Percentiles rank a stretch among this genome's conserved stretches.
phyloP scores from a whole-genome alignment of 2,329 filamentous ascomycete genomes.

The Fusarium sp. region DNA sequence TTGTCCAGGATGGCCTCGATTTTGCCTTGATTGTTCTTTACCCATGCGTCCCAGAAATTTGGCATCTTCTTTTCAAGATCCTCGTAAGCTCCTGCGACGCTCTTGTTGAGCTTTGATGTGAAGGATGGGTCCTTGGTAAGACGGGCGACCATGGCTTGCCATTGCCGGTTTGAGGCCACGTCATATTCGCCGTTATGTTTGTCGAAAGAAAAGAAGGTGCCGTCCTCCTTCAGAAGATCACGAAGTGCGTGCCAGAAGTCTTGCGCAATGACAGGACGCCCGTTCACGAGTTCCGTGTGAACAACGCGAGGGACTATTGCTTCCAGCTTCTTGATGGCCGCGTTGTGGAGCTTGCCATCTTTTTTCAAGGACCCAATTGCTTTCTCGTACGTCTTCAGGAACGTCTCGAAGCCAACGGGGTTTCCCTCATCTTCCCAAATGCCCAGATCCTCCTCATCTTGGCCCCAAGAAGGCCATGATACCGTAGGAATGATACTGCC shows the following conservation, averaged over 20 bases:
- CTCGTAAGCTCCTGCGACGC: constrained; percentile 46
- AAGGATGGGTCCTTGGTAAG: constrained; percentile 56
- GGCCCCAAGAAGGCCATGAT: constrained; percentile 46
- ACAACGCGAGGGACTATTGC: constrained; percentile 70
- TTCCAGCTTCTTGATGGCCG: constrained; percentile 61
- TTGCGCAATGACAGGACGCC: constrained; percentile 68
- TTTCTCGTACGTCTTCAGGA: constrained; percentile 49
- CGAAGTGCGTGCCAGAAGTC: constrained; percentile 78
- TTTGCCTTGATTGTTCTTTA: constrained; percentile 64
- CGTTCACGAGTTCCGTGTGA: constrained; percentile 68
- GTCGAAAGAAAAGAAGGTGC: constrained; percentile 64
- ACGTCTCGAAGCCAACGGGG: constrained; percentile 39
- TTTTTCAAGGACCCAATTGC: constrained; percentile 52
- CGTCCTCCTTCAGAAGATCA: constrained; percentile 67
- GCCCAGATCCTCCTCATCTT: constrained; percentile 35
- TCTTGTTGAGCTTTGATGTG: constrained; percentile 47
- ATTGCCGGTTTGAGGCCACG: constrained; percentile 63
- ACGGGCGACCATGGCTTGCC: constrained; percentile 62
- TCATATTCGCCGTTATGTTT: constrained; percentile 56
- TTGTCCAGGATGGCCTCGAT: constrained; percentile 52
- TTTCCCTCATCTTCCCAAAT: constrained; percentile 38
- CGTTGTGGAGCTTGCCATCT: constrained; percentile 54
- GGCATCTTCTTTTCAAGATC: constrained; percentile 53
- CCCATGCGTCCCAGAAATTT: constrained; percentile 67
- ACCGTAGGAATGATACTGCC: constrained; percentile 47